These are phyloP conservation scores for Colletotrichum sp. DNA, from an alignment of 2,329 filamentous ascomycete species.

Conservation along the genomic window DNA sequence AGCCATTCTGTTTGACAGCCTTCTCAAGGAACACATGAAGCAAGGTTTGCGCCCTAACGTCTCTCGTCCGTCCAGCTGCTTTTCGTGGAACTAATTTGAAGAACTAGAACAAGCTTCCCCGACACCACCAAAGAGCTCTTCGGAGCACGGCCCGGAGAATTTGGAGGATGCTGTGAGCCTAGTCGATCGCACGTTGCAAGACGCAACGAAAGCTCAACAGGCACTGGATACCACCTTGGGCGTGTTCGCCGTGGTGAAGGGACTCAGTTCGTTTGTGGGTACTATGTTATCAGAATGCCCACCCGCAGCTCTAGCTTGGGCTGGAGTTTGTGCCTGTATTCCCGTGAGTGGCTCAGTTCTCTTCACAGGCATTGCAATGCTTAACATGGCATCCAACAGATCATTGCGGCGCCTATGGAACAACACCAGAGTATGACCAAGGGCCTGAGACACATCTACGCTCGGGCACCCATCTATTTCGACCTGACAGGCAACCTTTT, in stretches of 20 bases:
- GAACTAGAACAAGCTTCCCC: accelerated
- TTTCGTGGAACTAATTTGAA: neutral
- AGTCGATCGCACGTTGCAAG: neutral
- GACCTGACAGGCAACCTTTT: neutral
- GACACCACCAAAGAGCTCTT: neutral
- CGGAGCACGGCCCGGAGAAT: neutral
- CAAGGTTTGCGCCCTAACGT: neutral
- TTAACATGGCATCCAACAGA: neutral
- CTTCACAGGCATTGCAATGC: accelerated
- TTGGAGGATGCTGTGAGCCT: neutral
- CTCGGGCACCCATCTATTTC: neutral
- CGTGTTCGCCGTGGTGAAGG: neutral
- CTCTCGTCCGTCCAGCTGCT: neutral
- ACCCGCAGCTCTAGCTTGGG: neutral
- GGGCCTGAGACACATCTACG: neutral
- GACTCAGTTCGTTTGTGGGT: neutral
- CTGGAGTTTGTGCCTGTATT: neutral
- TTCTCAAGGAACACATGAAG: neutral
- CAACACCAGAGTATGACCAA: neutral
- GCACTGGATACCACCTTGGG: neutral
- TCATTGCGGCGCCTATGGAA: neutral
- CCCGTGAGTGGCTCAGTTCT: accelerated
- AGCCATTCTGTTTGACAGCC: neutral
- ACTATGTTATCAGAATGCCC: neutral
- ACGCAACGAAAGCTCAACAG: neutral